Evolutionary conservation across 768 basidiomycete species (phyloP).

Genomic region (Termitomyces bulborhizus): DNA sequence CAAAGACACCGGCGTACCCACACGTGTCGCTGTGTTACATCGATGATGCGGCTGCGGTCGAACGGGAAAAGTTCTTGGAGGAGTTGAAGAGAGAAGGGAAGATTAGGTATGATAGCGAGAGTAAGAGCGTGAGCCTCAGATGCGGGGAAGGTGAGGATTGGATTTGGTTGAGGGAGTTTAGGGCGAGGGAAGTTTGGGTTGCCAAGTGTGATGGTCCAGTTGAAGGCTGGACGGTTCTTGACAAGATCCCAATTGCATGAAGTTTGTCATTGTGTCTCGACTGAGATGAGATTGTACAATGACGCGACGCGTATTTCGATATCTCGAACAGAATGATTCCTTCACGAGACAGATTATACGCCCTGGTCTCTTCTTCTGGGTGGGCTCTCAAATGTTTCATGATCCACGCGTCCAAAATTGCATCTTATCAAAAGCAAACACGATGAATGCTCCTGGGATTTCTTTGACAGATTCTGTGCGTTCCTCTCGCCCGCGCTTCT

Average conservation of each 20-base stretch:
- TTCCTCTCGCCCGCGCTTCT: too few relatives aligned
- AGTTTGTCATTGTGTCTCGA: background rate
- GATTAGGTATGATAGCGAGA: slow-evolving; percentile 17
- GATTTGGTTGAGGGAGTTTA: slow-evolving; percentile 37
- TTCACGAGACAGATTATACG: too few relatives aligned
- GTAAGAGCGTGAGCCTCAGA: slow-evolving; percentile 22
- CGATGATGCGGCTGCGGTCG: slow-evolving; percentile 53
- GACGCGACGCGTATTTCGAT: too few relatives aligned
- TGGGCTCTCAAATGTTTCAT: too few relatives aligned
- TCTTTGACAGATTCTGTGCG: too few relatives aligned
- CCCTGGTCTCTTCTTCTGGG: too few relatives aligned
- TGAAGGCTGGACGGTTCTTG: slow-evolving; percentile 48
- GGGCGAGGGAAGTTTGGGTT: slow-evolving; percentile 50
- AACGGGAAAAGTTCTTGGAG: slow-evolving; percentile 43
- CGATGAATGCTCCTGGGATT: too few relatives aligned
- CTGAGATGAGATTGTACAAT: too few relatives aligned
- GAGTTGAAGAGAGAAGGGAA: slow-evolving; percentile 31
- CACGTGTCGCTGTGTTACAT: slow-evolving; percentile 77
- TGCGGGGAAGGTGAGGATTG: slow-evolving; percentile 22
- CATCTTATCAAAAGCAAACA: too few relatives aligned
- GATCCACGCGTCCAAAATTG: background rate
- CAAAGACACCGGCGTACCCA: slow-evolving; percentile 53
- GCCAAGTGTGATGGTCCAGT: slow-evolving; percentile 56
- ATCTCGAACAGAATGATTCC: too few relatives aligned
- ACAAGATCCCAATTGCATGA: slow-evolving; percentile 19